These are phyloP conservation scores for Metschnikowia lunata DNA, from an alignment of 805 yeast genomes.

Conservation along the genomic window DNA sequence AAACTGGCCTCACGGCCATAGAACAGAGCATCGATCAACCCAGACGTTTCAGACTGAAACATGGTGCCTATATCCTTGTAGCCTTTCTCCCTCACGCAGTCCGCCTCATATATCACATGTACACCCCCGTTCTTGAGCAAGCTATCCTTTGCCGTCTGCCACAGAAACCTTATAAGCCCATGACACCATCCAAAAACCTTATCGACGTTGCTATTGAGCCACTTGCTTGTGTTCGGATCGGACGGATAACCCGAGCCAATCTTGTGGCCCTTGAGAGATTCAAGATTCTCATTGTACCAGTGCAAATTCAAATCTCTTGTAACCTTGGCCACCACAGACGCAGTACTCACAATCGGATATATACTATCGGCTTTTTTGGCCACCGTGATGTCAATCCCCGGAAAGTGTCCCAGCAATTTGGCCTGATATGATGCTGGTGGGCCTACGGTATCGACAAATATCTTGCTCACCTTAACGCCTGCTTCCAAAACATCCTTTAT, in stretches of 20 bases:
- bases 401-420: constrained; percentile 68
- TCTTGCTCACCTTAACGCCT: constrained; percentile 63
- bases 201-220: constrained; percentile 65
- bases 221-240: constrained; percentile 78
- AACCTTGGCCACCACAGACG: constrained; percentile 94
- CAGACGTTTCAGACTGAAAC: constrained; percentile 2
- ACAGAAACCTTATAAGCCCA: constrained; percentile 73
- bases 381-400: constrained; percentile 68
- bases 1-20: constrained; percentile 6
- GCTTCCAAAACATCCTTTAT: constrained; percentile 59
- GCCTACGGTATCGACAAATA: constrained; percentile 94
- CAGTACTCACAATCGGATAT: constrained; percentile 89
- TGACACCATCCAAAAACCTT: constrained; percentile 81
- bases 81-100: constrained; percentile 30
- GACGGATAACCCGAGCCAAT: constrained; percentile 92
- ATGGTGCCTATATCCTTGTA: constrained; percentile 26
- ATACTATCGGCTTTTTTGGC: constrained; percentile 93
- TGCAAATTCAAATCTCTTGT: constrained; percentile 72
- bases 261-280: constrained; percentile 30
- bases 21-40: constrained; percentile 12
- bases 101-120: constrained; percentile 60
- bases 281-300: constrained; percentile 27
- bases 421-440: constrained; percentile 83
- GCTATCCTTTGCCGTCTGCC: constrained; percentile 88
- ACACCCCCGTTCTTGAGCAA: constrained; percentile 50